Conservation (phyloP, 164 flowering plant species). For the Magnolia sinica region DNA sequence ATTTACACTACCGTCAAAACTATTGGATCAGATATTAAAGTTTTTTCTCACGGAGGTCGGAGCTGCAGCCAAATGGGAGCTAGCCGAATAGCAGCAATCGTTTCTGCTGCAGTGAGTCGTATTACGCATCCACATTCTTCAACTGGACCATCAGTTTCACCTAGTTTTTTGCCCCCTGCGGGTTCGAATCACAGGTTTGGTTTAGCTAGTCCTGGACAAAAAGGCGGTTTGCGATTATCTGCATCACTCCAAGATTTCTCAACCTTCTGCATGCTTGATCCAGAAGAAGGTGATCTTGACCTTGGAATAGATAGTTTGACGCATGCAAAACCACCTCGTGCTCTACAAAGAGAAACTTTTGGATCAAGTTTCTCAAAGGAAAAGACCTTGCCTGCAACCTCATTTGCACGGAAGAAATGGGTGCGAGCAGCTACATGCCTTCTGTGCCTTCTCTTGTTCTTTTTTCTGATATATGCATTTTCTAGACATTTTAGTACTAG, state of each 20-base stretch:
- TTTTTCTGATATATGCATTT: constrained; percentile 33
- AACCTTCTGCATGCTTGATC: constrained; percentile 47
- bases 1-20: constrained; percentile 4
- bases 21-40: constrained; percentile 12
- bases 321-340: constrained; percentile 32
- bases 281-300: constrained; percentile 43
- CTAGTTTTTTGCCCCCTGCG: constrained; percentile 38
- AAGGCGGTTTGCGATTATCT: constrained; percentile 50
- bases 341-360: constrained; percentile 45
- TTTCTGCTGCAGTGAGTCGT: constrained; percentile 37
- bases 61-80: constrained; percentile 33
- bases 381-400: constrained; percentile 37
- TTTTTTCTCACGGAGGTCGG: background rate
- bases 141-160: constrained; percentile 27
- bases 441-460: constrained; percentile 42
- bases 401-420: constrained; percentile 52
- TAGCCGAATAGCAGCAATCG: constrained; percentile 33
- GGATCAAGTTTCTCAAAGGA: constrained; percentile 82
- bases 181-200: constrained; percentile 32
- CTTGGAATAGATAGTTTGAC: constrained; percentile 15
- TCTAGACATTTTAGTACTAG: constrained; percentile 37
- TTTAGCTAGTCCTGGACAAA: constrained; percentile 31
- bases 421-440: constrained; percentile 34
- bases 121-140: constrained; percentile 38
- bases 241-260: constrained; percentile 90